Evolutionary conservation across 2,329 filamentous ascomycete species (phyloP).

Genomic region (Penicillium sclerotigenum): DNA sequence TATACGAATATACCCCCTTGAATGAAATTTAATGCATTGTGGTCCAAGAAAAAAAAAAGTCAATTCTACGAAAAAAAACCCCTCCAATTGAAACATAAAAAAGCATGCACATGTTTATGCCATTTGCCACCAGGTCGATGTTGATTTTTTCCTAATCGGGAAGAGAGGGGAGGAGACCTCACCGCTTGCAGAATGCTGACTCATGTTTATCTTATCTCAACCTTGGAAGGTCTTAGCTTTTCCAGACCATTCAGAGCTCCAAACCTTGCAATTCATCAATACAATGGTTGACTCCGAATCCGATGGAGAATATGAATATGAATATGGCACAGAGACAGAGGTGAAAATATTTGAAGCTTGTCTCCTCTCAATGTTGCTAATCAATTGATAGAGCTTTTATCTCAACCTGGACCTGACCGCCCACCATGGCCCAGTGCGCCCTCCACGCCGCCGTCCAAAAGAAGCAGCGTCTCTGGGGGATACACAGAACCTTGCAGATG

Average conservation of each 20-base stretch:
- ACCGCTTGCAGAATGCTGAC: conserved; percentile 3
- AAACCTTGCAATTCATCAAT: conserved; percentile 2
- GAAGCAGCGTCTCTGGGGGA: conserved; percentile 10
- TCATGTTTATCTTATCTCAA: conserved; percentile 18
- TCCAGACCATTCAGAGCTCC: neutral
- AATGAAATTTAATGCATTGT: too few species aligned
- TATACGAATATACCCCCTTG: neutral
- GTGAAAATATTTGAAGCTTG: conserved; percentile 29
- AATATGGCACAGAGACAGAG: conserved; percentile 55
- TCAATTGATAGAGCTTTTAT: conserved; percentile 51
- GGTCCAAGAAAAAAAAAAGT: neutral
- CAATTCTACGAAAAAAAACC: neutral
- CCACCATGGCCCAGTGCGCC: conserved; percentile 38
- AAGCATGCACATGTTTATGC: neutral
- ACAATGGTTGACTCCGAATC: conserved; percentile 36
- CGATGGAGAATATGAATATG: conserved; percentile 58
- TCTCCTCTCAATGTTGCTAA: conserved; percentile 7
- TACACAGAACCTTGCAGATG: neutral
- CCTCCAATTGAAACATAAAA: conserved; percentile 1
- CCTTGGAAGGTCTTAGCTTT: too few species aligned
- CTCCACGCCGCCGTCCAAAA: conserved; percentile 30
- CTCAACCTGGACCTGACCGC: conserved; percentile 58
- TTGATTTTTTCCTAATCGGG: neutral
- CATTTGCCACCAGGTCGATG: neutral
- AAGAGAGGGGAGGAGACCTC: neutral